These are phyloP conservation scores for Filosporella fistucella DNA, from an alignment of 495 filamentous ascomycete species.

Conservation along the genomic window DNA sequence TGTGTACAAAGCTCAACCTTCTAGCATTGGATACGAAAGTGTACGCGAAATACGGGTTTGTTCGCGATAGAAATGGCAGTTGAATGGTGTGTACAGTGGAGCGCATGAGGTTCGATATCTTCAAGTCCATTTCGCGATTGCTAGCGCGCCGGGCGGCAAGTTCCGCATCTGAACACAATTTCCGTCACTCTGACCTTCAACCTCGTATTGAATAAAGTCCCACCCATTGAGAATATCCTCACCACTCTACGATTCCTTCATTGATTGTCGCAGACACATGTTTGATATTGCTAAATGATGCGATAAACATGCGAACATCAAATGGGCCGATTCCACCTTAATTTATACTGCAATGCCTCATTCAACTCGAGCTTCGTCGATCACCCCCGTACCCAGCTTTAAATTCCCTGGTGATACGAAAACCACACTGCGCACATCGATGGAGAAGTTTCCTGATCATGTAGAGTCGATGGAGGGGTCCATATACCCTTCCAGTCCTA, in stretches of 20 bases:
- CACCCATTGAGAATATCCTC: neutral
- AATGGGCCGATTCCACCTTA: too few relatives aligned
- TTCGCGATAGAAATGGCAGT: too few relatives aligned
- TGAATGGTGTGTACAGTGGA: too few relatives aligned
- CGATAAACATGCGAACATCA: conserved; percentile 13
- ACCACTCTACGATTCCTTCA: neutral
- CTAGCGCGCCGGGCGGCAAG: neutral
- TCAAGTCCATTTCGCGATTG: too few relatives aligned
- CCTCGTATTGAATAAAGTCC: conserved; percentile 8
- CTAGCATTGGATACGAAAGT: too few relatives aligned
- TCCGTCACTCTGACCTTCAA: neutral
- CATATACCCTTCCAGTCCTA: conserved; percentile 21
- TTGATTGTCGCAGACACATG: neutral
- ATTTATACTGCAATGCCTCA: conserved; percentile 38
- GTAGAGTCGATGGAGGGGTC: conserved; percentile 27
- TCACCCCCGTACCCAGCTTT: conserved; percentile 16
- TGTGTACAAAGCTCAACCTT: too few relatives aligned
- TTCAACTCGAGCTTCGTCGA: conserved; percentile 25
- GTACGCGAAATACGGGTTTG: too few relatives aligned
- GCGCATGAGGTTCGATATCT: too few relatives aligned
- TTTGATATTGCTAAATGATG: neutral
- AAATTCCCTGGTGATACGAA: conserved; percentile 30
- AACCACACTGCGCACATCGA: conserved; percentile 29
- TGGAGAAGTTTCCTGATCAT: conserved; percentile 52
- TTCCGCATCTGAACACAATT: too few relatives aligned